Base-by-base conservation (phyloP, 2,329 filamentous ascomycete genomes). In the Endocalyx cinctus region DNA sequence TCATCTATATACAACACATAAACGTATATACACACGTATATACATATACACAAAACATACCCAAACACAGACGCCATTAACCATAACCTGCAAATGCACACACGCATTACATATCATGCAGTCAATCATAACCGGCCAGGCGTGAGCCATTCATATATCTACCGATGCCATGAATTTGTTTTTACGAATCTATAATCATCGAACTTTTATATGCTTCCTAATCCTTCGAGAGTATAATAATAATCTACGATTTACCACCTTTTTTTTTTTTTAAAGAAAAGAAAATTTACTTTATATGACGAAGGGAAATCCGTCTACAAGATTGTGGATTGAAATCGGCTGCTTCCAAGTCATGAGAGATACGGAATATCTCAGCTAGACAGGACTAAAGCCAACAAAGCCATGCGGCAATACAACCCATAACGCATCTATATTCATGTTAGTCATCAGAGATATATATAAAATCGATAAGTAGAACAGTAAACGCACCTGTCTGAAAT, bases 351-450 rank as follows among this genome's bases (percentile, higher is more conserved):
- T n/a, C n/a, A n/a, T n/a, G n/a, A n/a, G n/a, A n/a, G n/a, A n/a
- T n/a, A n/a, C n/a, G n/a, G n/a, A n/a, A n/a, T n/a, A n/a, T n/a
- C n/a, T 53, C 34, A 62, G 36, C 47, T 51, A 16, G 67, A 80
- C 84, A 98, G 84, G 62, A 97, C 87, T 62, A 97, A 72, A 48
- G 92, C 92, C 61, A 98, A 74, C 67, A 98, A 67, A 50, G 92
- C 92, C 92, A 98, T 98, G 60, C 92, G 84, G 64, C 86, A 94
- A 74, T 96, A 97, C 52, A 98, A 77, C 51, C 92, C 92, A 67
- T 97, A 96, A 66, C 84, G 80, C 90, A 96, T 96, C 89, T 96
- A 38, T 29, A 11, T 37, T 45, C 18, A 27, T 30, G 58, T 80
- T 61, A 78, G 70, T 20, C 19, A 23, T 18, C 6, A 13, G 34